Conservation (phyloP, 164 flowering plant genomes). For the Nelumbo lutea region DNA sequence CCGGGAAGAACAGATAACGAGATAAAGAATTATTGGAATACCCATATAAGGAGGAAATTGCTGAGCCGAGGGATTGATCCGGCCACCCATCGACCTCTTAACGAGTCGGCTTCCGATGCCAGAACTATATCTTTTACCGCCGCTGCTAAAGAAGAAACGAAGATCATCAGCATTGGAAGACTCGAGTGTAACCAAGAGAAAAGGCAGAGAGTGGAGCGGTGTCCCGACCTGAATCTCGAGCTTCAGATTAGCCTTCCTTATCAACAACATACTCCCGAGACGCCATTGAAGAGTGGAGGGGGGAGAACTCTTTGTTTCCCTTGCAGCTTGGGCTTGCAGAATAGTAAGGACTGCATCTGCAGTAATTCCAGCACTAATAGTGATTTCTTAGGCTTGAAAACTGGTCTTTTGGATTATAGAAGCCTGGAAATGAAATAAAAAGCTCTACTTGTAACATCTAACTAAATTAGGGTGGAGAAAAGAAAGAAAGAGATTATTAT, state of each 20-base stretch:
- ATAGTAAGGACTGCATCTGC: constrained; percentile 62
- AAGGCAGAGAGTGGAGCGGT: constrained; percentile 17
- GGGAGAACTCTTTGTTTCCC: constrained; percentile 43
- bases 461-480: constrained; percentile 1
- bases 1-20: constrained; percentile 91
- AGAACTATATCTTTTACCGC: constrained; percentile 44
- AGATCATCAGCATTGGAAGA: neutral
- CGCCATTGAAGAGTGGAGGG: constrained; percentile 29
- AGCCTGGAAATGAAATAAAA: constrained; percentile 70
- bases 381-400: constrained; percentile 62
- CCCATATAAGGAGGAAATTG: constrained; percentile 76
- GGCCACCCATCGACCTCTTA: constrained; percentile 58
- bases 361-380: constrained; percentile 10
- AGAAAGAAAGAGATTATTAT: constrained; percentile 10
- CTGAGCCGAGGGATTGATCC: constrained; percentile 79
- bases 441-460: neutral
- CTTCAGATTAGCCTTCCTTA: constrained; percentile 77
- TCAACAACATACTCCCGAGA: constrained; percentile 17
- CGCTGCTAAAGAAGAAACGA: constrained; percentile 25
- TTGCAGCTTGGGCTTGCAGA: constrained; percentile 66
- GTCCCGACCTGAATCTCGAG: constrained; percentile 80
- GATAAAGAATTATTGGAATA: constrained; percentile 90
- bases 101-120: constrained; percentile 34
- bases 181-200: neutral
- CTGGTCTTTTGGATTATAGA: constrained; percentile 64